Evolutionary conservation across 208 protist species (phyloP).

Genomic region (Naegleria fowleri): DNA sequence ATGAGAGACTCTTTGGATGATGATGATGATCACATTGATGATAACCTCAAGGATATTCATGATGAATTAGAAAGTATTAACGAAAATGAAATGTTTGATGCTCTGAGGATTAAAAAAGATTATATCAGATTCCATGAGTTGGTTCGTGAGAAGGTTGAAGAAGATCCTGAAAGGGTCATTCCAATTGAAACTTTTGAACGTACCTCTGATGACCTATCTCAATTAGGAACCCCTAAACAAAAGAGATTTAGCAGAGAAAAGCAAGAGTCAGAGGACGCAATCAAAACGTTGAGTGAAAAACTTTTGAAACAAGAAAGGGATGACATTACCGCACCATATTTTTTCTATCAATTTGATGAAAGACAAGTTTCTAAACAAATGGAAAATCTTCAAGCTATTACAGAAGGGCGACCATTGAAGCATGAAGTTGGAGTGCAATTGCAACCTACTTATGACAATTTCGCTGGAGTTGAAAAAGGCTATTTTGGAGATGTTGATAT

Average conservation of each 20-base stretch:
- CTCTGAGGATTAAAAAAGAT: neutral
- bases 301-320: neutral
- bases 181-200: neutral
- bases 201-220: neutral
- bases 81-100: neutral
- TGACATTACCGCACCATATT: neutral
- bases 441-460: neutral
- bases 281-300: neutral
- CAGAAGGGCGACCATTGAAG: neutral
- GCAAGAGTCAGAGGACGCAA: neutral
- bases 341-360: constrained; percentile 5
- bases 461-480: neutral
- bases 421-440: neutral
- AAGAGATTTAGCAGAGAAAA: neutral
- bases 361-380: neutral
- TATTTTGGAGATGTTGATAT: neutral
- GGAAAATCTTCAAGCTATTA: neutral
- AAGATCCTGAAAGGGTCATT: neutral
- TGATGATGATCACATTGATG: neutral
- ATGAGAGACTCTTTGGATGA: neutral
- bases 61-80: neutral
- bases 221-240: neutral
- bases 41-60: neutral
- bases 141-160: neutral
- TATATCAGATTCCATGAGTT: neutral